Conservation (phyloP, 352 stramenopile genomes). For the Paralagenidium karlingii region DNA sequence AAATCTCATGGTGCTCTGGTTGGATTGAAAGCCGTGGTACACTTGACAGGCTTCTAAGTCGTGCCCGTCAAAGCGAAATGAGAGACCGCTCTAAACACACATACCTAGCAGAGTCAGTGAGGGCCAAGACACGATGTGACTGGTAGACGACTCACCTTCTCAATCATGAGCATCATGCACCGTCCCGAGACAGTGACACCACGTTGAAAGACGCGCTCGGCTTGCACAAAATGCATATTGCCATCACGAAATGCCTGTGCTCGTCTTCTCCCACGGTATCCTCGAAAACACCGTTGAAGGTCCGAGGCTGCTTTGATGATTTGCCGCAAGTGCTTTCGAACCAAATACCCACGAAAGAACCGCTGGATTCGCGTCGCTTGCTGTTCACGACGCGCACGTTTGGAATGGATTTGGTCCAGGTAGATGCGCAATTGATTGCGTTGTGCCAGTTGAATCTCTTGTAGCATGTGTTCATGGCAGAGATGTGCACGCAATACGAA, state of each 20-base stretch:
- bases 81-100: constrained; percentile 33
- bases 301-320: constrained; percentile 17
- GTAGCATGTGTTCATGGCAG: constrained; percentile 22
- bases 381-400: constrained; percentile 27
- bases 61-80: constrained; percentile 44
- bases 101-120: neutral
- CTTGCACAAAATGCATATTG: constrained; percentile 45
- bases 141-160: constrained; percentile 20
- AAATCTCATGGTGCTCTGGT: constrained; percentile 26
- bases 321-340: constrained; percentile 12
- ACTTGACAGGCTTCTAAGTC: constrained; percentile 28
- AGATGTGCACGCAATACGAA: constrained; percentile 40
- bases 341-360: constrained; percentile 32
- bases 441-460: constrained; percentile 34
- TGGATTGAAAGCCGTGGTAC: constrained; percentile 42
- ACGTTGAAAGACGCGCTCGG: constrained; percentile 45
- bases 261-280: constrained; percentile 30
- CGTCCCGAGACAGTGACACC: constrained; percentile 29
- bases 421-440: constrained; percentile 19
- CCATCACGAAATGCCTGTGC: constrained; percentile 48
- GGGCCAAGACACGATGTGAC: neutral
- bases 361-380: constrained; percentile 38
- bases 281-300: constrained; percentile 46
- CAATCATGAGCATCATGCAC: constrained; percentile 37
- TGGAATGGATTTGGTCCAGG: constrained; percentile 13